phyloP scores from a whole-genome alignment of 139 green algal species.

The Ettlia oleoabundans region DNA sequence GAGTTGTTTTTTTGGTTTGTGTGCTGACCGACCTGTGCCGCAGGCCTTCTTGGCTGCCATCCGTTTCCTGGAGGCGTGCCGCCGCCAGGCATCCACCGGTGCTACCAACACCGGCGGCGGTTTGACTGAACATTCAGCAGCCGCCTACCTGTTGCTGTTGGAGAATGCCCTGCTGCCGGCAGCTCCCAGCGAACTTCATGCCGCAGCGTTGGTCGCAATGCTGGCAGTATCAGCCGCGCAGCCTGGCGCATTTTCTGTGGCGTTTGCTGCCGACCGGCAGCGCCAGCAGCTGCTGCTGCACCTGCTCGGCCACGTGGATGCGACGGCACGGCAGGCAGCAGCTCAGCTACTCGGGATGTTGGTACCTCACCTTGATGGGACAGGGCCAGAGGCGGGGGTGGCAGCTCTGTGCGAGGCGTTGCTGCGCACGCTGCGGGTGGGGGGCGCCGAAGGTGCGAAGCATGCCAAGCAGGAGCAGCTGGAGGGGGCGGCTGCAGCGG shows the following conservation, averaged over 20 bases:
- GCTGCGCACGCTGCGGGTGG: slow-evolving; percentile 39
- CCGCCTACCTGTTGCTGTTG: slow-evolving; percentile 44
- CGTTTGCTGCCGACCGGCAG: slow-evolving; percentile 6
- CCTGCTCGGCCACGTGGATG: slow-evolving; percentile 65
- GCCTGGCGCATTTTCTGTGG: slow-evolving; percentile 31
- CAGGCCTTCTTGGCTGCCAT: slow-evolving; percentile 56
- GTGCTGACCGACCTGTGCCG: not conserved
- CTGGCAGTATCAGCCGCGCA: slow-evolving; percentile 43
- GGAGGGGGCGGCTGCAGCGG: slow-evolving; percentile 52
- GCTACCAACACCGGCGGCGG: not conserved
- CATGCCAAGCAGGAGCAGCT: slow-evolving; percentile 45
- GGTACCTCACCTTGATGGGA: slow-evolving; percentile 15
- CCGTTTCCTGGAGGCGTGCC: slow-evolving; percentile 52
- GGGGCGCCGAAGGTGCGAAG: not conserved
- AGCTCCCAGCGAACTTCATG: slow-evolving; percentile 54
- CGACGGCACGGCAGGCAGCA: slow-evolving; percentile 50
- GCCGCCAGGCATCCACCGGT: not conserved
- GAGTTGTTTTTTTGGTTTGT: too few species aligned
- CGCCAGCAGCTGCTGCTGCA: slow-evolving; percentile 60
- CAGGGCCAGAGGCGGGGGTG: not conserved
- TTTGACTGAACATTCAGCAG: not conserved
- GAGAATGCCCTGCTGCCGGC: slow-evolving; percentile 64
- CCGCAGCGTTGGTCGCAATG: slow-evolving; percentile 50
- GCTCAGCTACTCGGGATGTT: slow-evolving; percentile 70
- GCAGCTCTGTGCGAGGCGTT: slow-evolving; percentile 37